Conservation (phyloP, 169 alveolate species). For the Miamiensis avidus region DNA sequence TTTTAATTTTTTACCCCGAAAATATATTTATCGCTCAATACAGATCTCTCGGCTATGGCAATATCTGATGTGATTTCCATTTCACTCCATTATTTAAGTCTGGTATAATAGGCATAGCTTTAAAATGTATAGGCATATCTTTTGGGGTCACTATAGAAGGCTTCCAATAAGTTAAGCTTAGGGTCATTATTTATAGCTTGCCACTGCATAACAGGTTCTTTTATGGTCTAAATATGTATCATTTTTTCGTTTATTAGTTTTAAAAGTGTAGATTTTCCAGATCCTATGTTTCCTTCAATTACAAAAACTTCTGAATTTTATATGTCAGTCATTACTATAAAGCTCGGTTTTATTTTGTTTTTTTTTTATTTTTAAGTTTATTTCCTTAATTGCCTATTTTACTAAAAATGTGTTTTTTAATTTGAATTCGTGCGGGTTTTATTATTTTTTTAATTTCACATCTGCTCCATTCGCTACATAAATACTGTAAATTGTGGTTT, state of each 20-base stretch:
- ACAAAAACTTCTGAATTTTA: neutral
- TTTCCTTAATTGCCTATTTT: too few relatives aligned
- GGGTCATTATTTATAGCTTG: neutral
- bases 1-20: neutral
- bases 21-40: neutral
- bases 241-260: neutral
- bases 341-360: too few relatives aligned
- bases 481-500: too few relatives aligned
- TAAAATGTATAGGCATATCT: neutral
- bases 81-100: neutral
- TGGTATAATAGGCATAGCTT: neutral
- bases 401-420: too few relatives aligned
- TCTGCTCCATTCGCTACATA: too few relatives aligned
- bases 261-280: neutral
- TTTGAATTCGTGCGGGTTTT: too few relatives aligned
- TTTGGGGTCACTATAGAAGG: neutral
- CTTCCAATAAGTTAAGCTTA: neutral
- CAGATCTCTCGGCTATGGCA: neutral
- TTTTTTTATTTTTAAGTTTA: too few relatives aligned
- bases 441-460: too few relatives aligned
- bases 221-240: neutral
- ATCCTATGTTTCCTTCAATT: constrained; percentile 6
- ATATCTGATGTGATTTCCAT: neutral
- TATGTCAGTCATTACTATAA: neutral
- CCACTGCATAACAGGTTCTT: neutral